phyloP scores from a whole-genome alignment of 1,284 basidiomycete genomes.

The Chalciporus sp. region DNA sequence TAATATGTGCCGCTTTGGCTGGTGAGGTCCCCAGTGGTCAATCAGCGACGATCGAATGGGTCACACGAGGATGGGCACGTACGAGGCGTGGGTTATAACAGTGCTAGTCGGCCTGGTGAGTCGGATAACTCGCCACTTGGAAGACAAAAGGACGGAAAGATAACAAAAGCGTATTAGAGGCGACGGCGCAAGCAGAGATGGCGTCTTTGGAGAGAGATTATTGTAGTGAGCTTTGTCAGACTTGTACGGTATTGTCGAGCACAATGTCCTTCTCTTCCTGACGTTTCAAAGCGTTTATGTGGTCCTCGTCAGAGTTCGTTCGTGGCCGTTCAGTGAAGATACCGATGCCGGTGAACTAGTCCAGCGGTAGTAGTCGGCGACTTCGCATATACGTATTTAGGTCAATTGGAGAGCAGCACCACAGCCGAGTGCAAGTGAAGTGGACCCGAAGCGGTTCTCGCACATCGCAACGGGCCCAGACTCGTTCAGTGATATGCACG shows the following conservation, averaged over 20 bases:
- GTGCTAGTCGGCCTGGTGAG: neutral
- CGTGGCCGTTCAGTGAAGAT: conserved; percentile 7
- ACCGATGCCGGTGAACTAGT: conserved; percentile 17
- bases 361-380: conserved; percentile 2
- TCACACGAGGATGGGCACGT: neutral
- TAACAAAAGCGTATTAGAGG: neutral
- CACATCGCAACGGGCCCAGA: too few species aligned
- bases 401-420: neutral
- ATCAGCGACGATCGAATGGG: conserved; percentile 11
- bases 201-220: too few species aligned
- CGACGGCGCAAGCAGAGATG: neutral
- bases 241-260: too few species aligned
- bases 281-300: conserved; percentile 22
- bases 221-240: too few species aligned
- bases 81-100: conserved; percentile 7
- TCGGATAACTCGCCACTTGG: neutral
- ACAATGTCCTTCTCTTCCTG: neutral
- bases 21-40: neutral
- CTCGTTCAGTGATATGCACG: too few species aligned
- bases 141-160: neutral
- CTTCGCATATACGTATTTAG: conserved; percentile 3
- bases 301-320: neutral
- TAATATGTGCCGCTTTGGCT: neutral
- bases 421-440: conserved; percentile 22
- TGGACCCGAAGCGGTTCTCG: too few species aligned